These are phyloP conservation scores for Puccinia hordei DNA, from an alignment of 1,284 basidiomycete species.

Conservation along the genomic window DNA sequence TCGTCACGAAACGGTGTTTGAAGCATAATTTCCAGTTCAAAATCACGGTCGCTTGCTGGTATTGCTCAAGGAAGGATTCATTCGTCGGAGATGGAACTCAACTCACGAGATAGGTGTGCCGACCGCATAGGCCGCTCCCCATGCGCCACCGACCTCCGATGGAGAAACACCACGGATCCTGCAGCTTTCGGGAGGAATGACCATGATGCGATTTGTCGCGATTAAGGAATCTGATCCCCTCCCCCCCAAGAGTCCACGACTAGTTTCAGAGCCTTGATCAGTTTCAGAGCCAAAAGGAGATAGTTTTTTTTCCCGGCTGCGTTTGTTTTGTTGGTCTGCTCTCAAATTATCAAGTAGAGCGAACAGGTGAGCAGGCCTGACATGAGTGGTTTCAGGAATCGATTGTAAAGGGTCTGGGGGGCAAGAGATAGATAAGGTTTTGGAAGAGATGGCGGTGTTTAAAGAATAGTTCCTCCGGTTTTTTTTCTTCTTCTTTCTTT, in stretches of 20 bases:
- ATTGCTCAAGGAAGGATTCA: neutral
- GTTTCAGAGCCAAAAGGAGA: neutral
- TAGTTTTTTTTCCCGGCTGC: neutral
- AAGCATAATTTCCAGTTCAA: neutral
- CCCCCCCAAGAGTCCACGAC: neutral
- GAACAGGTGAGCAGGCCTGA: neutral
- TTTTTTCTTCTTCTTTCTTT: no score
- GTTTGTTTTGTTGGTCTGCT: neutral
- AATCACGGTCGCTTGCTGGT: neutral
- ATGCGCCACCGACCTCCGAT: conserved; percentile 47
- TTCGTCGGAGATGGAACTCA: neutral
- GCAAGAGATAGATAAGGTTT: neutral
- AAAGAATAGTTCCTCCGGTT: neutral
- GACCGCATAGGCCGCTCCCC: conserved; percentile 50
- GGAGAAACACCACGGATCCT: conserved; percentile 2
- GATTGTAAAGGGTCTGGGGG: neutral
- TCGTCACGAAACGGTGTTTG: neutral
- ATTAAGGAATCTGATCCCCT: neutral
- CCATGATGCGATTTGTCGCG: conserved; percentile 16
- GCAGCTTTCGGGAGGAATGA: conserved; percentile 9
- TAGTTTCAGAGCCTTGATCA: conserved; percentile 17
- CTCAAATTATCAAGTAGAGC: conserved; percentile 1
- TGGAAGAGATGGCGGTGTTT: neutral
- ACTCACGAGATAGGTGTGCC: conserved; percentile 50
- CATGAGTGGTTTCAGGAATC: conserved; percentile 10